phyloP scores from a whole-genome alignment of 306 rosid genomes.

The Bauhinia variegata region DNA sequence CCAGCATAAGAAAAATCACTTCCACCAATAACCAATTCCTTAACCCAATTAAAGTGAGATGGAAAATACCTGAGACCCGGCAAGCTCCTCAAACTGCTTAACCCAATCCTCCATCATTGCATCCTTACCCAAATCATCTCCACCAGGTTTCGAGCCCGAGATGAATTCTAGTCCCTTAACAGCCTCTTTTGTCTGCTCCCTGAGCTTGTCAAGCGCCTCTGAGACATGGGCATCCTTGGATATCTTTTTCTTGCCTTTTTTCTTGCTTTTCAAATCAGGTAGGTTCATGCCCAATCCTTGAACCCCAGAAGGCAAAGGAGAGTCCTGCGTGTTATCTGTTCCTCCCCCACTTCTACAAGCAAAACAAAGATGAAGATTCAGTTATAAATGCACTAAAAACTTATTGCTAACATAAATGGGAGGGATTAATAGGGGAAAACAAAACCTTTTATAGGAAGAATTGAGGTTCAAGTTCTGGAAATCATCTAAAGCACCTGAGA shows the following conservation, averaged over 20 bases:
- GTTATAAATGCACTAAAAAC: background rate
- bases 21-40: background rate
- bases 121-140: conserved; percentile 64
- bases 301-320: conserved; percentile 58
- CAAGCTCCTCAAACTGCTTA: conserved; percentile 86
- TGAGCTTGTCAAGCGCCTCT: conserved; percentile 80
- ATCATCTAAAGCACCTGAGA: conserved; percentile 95
- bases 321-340: conserved; percentile 38
- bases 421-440: background rate
- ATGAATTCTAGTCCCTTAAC: conserved; percentile 75
- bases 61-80: conserved; percentile 71
- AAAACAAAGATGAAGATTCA: background rate
- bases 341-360: conserved; percentile 43
- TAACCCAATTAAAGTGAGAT: background rate
- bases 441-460: conserved; percentile 55
- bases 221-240: conserved; percentile 74
- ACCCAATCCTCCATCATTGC: conserved; percentile 88
- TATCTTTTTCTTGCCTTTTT: conserved; percentile 71
- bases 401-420: background rate
- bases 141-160: conserved; percentile 42
- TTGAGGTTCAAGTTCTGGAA: conserved; percentile 74
- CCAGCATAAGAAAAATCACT: background rate
- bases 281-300: conserved; percentile 87
- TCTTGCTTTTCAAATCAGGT: conserved; percentile 80
- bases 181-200: conserved; percentile 80